Percentiles rank a stretch among this genome's conserved stretches.
These are phyloP conservation scores for Gossypium gossypioides DNA, from an alignment of 441 rosid species.

Conservation along the genomic window DNA sequence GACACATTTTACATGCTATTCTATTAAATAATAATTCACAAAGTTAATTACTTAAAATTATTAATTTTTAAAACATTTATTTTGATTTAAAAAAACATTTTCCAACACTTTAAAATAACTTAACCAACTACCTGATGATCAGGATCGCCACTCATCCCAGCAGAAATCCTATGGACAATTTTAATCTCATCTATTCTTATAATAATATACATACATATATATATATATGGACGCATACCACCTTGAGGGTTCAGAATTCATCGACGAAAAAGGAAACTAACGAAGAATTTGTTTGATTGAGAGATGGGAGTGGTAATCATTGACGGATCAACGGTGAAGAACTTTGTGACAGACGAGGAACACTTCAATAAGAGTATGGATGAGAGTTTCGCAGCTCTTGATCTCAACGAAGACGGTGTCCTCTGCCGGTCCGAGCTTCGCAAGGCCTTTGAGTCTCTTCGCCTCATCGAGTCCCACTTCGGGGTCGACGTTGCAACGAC, in stretches of 20 bases:
- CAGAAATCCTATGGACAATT: neutral
- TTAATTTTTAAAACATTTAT: too few relatives aligned
- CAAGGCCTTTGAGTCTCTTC: constrained; percentile 60
- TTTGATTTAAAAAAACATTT: too few relatives aligned
- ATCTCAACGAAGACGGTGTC: constrained; percentile 66
- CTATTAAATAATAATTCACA: too few relatives aligned
- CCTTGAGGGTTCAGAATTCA: neutral
- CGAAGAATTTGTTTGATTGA: neutral
- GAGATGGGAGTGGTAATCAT: constrained; percentile 62
- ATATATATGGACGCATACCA: neutral
- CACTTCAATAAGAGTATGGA: constrained; percentile 51
- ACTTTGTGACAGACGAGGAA: constrained; percentile 52
- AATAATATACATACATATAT: neutral
- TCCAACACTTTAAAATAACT: too few relatives aligned
- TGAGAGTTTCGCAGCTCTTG: constrained; percentile 44
- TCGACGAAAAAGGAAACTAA: neutral
- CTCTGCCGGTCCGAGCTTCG: constrained; percentile 66
- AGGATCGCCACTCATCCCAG: neutral
- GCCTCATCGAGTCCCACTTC: constrained; percentile 63
- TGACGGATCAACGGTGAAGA: constrained; percentile 67
- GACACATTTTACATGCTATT: too few relatives aligned
- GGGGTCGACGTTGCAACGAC: constrained; percentile 57
- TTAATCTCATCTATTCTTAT: neutral
- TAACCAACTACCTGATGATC: neutral
- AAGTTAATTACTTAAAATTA: too few relatives aligned